phyloP scores from a whole-genome alignment of 2,329 filamentous ascomycete genomes.

The Fusarium sp. region DNA sequence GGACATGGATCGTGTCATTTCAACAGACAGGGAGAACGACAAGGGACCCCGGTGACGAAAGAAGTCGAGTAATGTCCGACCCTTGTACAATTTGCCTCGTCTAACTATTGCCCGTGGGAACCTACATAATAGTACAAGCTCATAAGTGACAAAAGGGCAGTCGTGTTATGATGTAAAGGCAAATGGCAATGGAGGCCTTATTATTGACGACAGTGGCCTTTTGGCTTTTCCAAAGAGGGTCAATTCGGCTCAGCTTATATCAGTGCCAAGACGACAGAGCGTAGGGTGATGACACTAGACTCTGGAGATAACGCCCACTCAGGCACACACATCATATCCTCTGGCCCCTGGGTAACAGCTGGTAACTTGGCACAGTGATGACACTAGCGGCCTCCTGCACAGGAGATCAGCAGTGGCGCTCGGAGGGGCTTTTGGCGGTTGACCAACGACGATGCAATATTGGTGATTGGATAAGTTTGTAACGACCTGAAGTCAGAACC shows the following conservation, averaged over 20 bases:
- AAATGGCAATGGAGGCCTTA: background rate
- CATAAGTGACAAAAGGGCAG: background rate
- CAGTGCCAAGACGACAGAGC: constrained; percentile 7
- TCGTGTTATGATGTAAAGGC: background rate
- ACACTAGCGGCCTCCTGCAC: constrained; percentile 26
- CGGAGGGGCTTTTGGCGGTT: constrained; percentile 12
- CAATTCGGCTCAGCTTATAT: background rate
- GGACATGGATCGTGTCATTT: constrained; percentile 14
- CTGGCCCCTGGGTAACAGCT: background rate
- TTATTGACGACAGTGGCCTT: background rate
- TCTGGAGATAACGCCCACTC: background rate
- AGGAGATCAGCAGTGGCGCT: constrained; percentile 34
- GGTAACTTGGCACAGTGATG: constrained; percentile 18
- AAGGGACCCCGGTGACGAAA: constrained; percentile 4
- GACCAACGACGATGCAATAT: background rate
- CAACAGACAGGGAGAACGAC: background rate
- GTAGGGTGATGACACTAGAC: constrained; percentile 1
- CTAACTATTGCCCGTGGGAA: too few species aligned
- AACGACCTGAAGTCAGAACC: background rate
- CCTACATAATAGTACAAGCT: too few species aligned
- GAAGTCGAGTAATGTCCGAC: constrained; percentile 15
- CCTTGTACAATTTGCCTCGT: too few species aligned
- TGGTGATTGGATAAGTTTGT: background rate
- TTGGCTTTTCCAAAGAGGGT: background rate
- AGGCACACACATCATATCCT: constrained; percentile 11